A percentile compares a stretch with the other conserved stretches of the same genome.
phyloP scores from a whole-genome alignment of 1,284 basidiomycete genomes.

The Melanopsichium pennsylvanicum region DNA sequence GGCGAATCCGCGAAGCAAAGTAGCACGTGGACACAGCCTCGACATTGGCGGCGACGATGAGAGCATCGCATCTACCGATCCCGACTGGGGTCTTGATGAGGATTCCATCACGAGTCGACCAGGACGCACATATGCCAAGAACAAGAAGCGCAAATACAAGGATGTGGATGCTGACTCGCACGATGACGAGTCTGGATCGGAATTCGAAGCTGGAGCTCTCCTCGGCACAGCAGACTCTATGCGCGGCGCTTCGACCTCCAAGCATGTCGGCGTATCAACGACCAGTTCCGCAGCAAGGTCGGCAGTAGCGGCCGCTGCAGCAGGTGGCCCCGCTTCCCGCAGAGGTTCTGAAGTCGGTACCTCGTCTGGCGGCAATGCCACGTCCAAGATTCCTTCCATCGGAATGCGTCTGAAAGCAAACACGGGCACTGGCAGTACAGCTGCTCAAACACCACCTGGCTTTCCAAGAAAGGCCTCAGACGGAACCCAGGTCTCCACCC shows the following conservation, averaged over 20 bases:
- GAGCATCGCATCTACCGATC: constrained; percentile 42
- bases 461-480: constrained; percentile 39
- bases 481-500: constrained; percentile 22
- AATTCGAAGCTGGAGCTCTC: constrained; percentile 39
- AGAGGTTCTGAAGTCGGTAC: constrained; percentile 21
- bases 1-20: constrained; percentile 33
- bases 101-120: constrained; percentile 52
- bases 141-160: constrained; percentile 48
- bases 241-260: constrained; percentile 15
- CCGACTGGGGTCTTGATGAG: constrained; percentile 53
- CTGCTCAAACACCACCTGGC: constrained; percentile 25
- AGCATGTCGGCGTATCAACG: constrained; percentile 15
- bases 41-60: constrained; percentile 39
- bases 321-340: constrained; percentile 6
- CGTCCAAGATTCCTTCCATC: constrained; percentile 28
- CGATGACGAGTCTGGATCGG: constrained; percentile 45
- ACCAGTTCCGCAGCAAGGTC: constrained; percentile 13
- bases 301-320: constrained; percentile 1
- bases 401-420: constrained; percentile 54
- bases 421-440: constrained; percentile 17
- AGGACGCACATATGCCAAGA: constrained; percentile 44
- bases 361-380: constrained; percentile 7
- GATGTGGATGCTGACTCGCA: constrained; percentile 36
- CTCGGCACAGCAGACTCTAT: constrained; percentile 19
- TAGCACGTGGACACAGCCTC: constrained; percentile 21